Percentiles rank a stretch among this genome's conserved stretches.
Evolutionary conservation across 2,329 filamentous ascomycete genomes (phyloP).

Genomic region (Pseudonectria foliicola): DNA sequence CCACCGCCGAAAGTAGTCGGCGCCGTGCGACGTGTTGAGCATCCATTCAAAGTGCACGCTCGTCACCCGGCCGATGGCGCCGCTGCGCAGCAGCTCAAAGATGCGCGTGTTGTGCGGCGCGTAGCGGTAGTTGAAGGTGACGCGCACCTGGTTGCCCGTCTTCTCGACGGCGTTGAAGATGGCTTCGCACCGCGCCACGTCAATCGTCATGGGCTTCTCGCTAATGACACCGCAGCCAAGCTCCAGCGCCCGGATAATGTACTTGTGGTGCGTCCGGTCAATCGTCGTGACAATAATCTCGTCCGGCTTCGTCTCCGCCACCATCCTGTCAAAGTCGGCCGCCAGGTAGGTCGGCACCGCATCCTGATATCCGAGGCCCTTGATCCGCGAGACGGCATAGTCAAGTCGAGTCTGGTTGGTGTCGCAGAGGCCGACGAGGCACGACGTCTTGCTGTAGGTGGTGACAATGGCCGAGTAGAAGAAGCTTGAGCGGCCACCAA

Average conservation of each 20-base stretch:
- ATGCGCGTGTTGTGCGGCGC: slow-evolving; percentile 59
- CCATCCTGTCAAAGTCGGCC: slow-evolving; percentile 50
- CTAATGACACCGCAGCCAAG: slow-evolving; percentile 54
- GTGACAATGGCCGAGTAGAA: slow-evolving; percentile 52
- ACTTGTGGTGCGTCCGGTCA: slow-evolving; percentile 53
- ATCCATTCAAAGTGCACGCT: slow-evolving; percentile 59
- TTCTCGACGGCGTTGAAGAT: slow-evolving; percentile 33
- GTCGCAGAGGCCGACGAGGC: slow-evolving; percentile 51
- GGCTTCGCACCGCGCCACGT: slow-evolving; percentile 43
- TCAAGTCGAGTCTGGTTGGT: slow-evolving; percentile 54
- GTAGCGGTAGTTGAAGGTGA: slow-evolving; percentile 59
- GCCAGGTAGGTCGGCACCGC: slow-evolving; percentile 48
- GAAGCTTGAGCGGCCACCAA: slow-evolving; percentile 52
- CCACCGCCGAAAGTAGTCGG: slow-evolving; percentile 58
- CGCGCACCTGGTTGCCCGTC: slow-evolving; percentile 40
- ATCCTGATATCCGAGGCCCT: slow-evolving; percentile 34
- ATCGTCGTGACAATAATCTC: slow-evolving; percentile 58
- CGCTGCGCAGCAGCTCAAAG: slow-evolving; percentile 44
- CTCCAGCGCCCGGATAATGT: slow-evolving; percentile 53
- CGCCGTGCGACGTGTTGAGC: slow-evolving; percentile 54
- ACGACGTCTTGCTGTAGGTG: slow-evolving; percentile 42
- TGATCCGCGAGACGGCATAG: slow-evolving; percentile 45
- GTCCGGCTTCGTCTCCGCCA: slow-evolving; percentile 48
- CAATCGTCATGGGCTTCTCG: slow-evolving; percentile 60
- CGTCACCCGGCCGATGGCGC: slow-evolving; percentile 49